Base-by-base conservation (phyloP, 2,329 filamentous ascomycete species). In the Ophiocordyceps robertsii region DNA sequence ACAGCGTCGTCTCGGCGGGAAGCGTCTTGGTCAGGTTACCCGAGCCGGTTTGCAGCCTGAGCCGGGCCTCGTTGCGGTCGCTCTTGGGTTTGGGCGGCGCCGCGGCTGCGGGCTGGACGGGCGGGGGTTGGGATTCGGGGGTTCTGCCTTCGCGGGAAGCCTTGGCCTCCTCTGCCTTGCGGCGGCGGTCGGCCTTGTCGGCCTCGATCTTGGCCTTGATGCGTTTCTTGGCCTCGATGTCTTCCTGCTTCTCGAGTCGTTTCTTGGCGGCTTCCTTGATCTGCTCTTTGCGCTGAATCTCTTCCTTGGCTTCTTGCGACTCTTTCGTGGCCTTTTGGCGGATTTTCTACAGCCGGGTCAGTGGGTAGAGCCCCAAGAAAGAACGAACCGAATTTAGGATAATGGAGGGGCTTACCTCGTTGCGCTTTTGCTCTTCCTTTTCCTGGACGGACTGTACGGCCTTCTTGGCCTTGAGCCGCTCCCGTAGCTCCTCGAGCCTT, bases 191-290 rank as follows among this genome's bases (percentile, higher is more conserved):
- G 52, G 86, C 84, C 69, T 93, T 95, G 67, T 96, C 89, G 13
- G 84, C 89, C 52, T 92, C 89, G 49, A 98, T 95, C 72, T 89
- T 89, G 44, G 87, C 89, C 65, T 88, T 82, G 60, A 95, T 90
- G 31, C 84, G 78, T 63, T 82, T 85, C 70, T 90, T 92, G 11
- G 87, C 90, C 37, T 87, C 86, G 9, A 82, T 62, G 42, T 96
- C 92, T 14, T 83, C 86, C 36, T 76, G 67, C 68, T 95, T 95
- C 67, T 98, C 92, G 55, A 82, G 77, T 43, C 82, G 80, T 69
- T 95, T 95, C 54, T 79, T 77, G 41, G 81, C 81, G 0, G 87
- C 89, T 53, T 95, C 87, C 63, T 95, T 95, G 58, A 95, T 77
- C 58, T 87, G 86, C 66, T 96, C 85, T 60, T 94, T 92, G 55